Conservation (phyloP, 2,329 filamentous ascomycete species). For the Escovopsis weberi region DNA sequence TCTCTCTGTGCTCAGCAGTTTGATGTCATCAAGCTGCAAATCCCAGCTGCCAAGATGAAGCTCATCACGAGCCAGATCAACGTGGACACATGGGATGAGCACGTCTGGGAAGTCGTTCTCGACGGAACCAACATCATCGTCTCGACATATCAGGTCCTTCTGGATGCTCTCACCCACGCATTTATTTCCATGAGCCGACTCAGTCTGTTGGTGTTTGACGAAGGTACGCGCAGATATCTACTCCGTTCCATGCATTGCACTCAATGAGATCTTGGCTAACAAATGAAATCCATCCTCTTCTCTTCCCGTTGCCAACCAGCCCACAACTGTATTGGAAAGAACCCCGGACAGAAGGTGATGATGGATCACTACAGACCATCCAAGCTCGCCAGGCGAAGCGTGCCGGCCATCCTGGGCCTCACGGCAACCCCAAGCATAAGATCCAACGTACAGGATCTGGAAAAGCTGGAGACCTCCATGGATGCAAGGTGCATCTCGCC, state of each 20-base stretch:
- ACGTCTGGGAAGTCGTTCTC: constrained; percentile 54
- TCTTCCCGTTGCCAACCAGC: constrained; percentile 29
- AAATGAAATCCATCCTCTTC: no score
- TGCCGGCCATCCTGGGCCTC: constrained; percentile 61
- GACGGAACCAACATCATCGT: constrained; percentile 55
- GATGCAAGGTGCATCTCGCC: constrained; percentile 57
- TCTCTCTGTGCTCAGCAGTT: constrained; percentile 53
- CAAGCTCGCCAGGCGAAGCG: constrained; percentile 19
- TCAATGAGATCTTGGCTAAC: no score
- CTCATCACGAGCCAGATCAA: constrained; percentile 54
- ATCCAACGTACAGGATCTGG: constrained; percentile 38
- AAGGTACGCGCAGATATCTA: constrained; percentile 38
- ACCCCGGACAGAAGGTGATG: constrained; percentile 60
- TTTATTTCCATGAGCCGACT: constrained; percentile 54
- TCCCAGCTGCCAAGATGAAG: constrained; percentile 43
- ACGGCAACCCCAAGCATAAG: constrained; percentile 66
- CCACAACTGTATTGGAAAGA: constrained; percentile 55
- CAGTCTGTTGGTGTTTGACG: constrained; percentile 65
- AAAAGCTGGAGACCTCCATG: constrained; percentile 52
- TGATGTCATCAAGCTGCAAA: constrained; percentile 42
- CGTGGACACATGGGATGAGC: constrained; percentile 57
- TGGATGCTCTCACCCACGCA: constrained; percentile 59
- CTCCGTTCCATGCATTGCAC: no score
- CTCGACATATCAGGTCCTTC: constrained; percentile 61
- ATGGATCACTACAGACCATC: constrained; percentile 48